Evolutionary conservation across 305 asterid species (phyloP).

Genomic region (Fraxinus dipetala): DNA sequence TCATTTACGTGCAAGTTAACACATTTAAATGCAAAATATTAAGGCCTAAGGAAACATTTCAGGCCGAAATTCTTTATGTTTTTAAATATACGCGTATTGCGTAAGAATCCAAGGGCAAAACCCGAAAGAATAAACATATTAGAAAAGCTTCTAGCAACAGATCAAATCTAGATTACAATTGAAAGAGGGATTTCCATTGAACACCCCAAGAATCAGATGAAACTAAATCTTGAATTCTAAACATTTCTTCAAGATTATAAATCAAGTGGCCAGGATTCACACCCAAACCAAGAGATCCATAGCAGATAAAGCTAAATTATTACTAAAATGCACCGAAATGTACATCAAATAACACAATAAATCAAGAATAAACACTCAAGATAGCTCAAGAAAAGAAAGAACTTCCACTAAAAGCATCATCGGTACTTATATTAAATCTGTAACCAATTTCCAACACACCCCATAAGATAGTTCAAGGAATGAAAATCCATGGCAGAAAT

Average conservation of each 20-base stretch:
- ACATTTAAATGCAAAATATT: neutral
- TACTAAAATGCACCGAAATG: constrained; percentile 6
- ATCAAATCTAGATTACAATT: neutral
- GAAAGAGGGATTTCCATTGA: neutral
- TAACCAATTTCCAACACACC: neutral
- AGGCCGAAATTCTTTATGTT: neutral
- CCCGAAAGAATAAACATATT: constrained; percentile 7
- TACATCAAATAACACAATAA: neutral
- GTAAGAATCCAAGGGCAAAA: constrained; percentile 10
- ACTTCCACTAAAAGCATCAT: constrained; percentile 18
- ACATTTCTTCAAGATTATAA: neutral
- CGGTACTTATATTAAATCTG: constrained; percentile 10
- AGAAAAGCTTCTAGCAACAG: neutral
- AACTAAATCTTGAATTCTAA: neutral
- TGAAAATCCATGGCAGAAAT: constrained; percentile 5
- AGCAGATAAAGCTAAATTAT: constrained; percentile 19
- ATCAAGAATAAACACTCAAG: constrained; percentile 2
- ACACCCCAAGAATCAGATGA: neutral
- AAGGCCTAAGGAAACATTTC: neutral
- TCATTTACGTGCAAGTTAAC: neutral
- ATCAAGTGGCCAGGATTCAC: neutral
- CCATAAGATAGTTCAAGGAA: constrained; percentile 7
- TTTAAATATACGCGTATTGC: neutral
- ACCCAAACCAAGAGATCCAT: constrained; percentile 30
- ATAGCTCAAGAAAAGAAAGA: constrained; percentile 10